A percentile compares a stretch with the other conserved stretches of the same genome.
Conservation (phyloP, 208 protist genomes). For the Angomonas ambiguus region DNA sequence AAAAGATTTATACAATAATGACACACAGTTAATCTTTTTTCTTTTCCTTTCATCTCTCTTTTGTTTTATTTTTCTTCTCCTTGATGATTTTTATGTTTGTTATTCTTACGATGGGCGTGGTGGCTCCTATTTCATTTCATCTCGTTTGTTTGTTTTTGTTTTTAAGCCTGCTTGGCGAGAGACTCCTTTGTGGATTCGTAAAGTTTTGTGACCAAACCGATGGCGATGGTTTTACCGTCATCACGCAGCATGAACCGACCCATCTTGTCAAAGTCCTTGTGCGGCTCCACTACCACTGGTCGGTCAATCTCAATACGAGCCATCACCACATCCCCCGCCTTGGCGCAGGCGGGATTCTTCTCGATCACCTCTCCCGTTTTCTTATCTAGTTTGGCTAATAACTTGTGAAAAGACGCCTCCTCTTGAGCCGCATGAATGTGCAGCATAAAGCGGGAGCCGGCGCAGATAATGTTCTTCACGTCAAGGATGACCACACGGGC, state of each 20-base stretch:
- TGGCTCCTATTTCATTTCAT: too few species aligned
- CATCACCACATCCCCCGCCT: slow-evolving; percentile 90
- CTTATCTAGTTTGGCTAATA: slow-evolving; percentile 91
- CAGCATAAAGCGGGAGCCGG: slow-evolving; percentile 92
- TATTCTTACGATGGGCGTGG: too few species aligned
- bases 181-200: slow-evolving; percentile 81
- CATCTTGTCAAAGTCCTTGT: slow-evolving; percentile 94
- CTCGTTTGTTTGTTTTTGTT: background rate
- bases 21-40: background rate
- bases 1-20: background rate
- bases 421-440: slow-evolving; percentile 94
- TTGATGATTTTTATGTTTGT: background rate
- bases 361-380: slow-evolving; percentile 89
- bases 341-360: slow-evolving; percentile 92
- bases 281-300: slow-evolving; percentile 89
- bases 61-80: slow-evolving; percentile 4
- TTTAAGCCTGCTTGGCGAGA: slow-evolving; percentile 29
- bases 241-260: slow-evolving; percentile 96
- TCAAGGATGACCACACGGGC: slow-evolving; percentile 93
- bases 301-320: slow-evolving; percentile 85
- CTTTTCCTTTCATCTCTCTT: background rate
- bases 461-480: slow-evolving; percentile 94
- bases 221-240: slow-evolving; percentile 90
- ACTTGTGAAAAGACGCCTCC: slow-evolving; percentile 88
- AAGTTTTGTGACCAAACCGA: slow-evolving; percentile 86